Conservation (phyloP, 1,284 basidiomycete species). For the Cutaneotrichosporon sp. region DNA sequence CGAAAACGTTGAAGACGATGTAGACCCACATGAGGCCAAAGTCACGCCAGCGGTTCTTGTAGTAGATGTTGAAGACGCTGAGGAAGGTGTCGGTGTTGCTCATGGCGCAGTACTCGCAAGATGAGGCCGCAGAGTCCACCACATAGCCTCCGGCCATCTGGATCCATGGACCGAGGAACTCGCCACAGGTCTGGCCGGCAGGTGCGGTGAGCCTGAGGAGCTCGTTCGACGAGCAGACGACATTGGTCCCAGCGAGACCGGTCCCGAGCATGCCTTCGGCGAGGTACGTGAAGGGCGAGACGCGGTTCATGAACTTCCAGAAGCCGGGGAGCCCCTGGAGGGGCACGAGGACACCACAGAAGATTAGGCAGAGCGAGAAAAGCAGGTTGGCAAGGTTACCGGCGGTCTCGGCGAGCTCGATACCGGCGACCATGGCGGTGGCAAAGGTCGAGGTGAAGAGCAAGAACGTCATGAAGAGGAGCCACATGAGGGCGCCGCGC, state of each 20-base stretch:
- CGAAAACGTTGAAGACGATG: constrained; percentile 60
- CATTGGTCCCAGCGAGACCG: constrained; percentile 55
- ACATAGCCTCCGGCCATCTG: constrained; percentile 49
- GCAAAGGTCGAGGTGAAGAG: constrained; percentile 54
- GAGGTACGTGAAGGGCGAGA: constrained; percentile 68
- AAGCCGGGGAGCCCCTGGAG: constrained; percentile 60
- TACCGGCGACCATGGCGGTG: constrained; percentile 47
- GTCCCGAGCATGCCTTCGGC: constrained; percentile 58
- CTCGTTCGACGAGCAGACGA: constrained; percentile 53
- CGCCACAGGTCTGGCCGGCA: constrained; percentile 52
- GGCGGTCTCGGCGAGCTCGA: constrained; percentile 51
- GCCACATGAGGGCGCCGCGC: constrained; percentile 51
- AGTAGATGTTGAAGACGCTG: constrained; percentile 60
- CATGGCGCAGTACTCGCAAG: constrained; percentile 54
- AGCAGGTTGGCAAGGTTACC: constrained; percentile 54
- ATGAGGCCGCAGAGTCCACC: constrained; percentile 36
- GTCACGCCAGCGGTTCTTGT: constrained; percentile 62
- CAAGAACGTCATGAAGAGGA: constrained; percentile 48
- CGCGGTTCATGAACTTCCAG: constrained; percentile 80
- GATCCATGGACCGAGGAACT: constrained; percentile 52
- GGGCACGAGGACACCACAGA: constrained; percentile 63
- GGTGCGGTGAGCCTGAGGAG: constrained; percentile 50
- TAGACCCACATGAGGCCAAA: constrained; percentile 65
- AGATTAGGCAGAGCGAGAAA: constrained; percentile 57
- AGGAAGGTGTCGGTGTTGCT: constrained; percentile 63